phyloP scores from a whole-genome alignment of 352 stramenopile species.

The Phytophthora sojae region DNA sequence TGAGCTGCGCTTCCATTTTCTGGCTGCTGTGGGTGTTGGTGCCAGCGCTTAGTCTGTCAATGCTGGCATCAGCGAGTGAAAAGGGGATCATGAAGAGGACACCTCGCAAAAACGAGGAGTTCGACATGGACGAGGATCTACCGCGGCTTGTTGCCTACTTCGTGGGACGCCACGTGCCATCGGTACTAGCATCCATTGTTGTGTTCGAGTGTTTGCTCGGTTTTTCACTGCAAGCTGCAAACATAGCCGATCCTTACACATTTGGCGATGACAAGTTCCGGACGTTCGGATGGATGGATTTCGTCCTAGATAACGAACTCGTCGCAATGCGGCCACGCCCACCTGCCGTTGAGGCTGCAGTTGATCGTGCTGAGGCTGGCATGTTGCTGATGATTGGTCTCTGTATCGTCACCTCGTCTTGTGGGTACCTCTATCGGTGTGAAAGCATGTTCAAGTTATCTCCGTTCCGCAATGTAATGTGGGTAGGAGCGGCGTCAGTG shows the following conservation, averaged over 20 bases:
- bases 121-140: slow-evolving; percentile 68
- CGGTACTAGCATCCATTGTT: slow-evolving; percentile 59
- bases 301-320: slow-evolving; percentile 59
- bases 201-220: slow-evolving; percentile 79
- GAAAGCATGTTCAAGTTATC: slow-evolving; percentile 76
- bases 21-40: slow-evolving; percentile 88
- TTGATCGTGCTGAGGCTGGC: slow-evolving; percentile 77
- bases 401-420: slow-evolving; percentile 74
- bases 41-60: slow-evolving; percentile 74
- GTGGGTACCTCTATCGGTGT: slow-evolving; percentile 78
- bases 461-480: slow-evolving; percentile 78
- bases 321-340: slow-evolving; percentile 60
- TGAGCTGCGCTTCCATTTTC: slow-evolving; percentile 82
- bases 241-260: slow-evolving; percentile 9
- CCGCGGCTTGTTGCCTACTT: slow-evolving; percentile 73
- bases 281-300: slow-evolving; percentile 68
- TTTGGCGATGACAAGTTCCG: slow-evolving; percentile 32
- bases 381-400: slow-evolving; percentile 79
- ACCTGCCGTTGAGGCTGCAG: slow-evolving; percentile 51
- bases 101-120: slow-evolving; percentile 84
- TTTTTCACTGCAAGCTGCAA: slow-evolving; percentile 62
- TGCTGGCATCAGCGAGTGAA: slow-evolving; percentile 78
- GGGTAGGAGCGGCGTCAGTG: slow-evolving; percentile 46
- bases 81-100: slow-evolving; percentile 86
- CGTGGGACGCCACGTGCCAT: slow-evolving; percentile 73